Conservation (phyloP, 2,329 filamentous ascomycete species). For the Sclerotinia spermophila region DNA sequence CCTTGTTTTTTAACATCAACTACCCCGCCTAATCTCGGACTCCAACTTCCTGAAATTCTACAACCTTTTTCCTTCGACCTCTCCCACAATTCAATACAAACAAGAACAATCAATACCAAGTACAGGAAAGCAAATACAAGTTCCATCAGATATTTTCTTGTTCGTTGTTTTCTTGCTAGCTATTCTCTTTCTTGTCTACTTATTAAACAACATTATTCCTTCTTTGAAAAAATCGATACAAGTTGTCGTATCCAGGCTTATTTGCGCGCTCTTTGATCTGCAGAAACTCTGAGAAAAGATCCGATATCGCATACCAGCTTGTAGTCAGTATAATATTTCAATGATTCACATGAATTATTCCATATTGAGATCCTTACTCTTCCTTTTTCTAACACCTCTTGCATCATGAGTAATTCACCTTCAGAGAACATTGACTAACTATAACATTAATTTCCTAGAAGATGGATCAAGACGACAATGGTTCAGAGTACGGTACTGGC, state of each 20-base stretch:
- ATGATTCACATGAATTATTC: background rate
- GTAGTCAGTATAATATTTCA: background rate
- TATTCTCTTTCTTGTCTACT: background rate
- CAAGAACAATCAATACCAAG: background rate
- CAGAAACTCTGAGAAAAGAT: background rate
- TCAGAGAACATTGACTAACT: background rate
- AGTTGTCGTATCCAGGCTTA: background rate
- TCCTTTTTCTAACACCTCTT: background rate
- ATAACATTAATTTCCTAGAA: background rate
- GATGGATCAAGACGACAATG: background rate
- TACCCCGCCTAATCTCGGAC: background rate
- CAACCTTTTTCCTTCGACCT: background rate
- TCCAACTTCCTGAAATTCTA: background rate
- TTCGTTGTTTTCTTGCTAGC: background rate
- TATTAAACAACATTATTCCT: background rate
- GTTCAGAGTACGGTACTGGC: background rate
- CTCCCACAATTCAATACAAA: background rate
- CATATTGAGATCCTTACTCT: background rate
- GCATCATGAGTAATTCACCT: background rate
- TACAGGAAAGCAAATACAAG: background rate
- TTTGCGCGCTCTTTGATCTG: background rate
- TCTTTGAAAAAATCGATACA: background rate
- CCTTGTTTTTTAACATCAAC: background rate
- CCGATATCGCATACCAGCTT: background rate
- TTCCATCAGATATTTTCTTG: background rate